Evolutionary conservation across 169 alveolate genomes (phyloP).

Genomic region (Cryptosporidium ryanae): DNA sequence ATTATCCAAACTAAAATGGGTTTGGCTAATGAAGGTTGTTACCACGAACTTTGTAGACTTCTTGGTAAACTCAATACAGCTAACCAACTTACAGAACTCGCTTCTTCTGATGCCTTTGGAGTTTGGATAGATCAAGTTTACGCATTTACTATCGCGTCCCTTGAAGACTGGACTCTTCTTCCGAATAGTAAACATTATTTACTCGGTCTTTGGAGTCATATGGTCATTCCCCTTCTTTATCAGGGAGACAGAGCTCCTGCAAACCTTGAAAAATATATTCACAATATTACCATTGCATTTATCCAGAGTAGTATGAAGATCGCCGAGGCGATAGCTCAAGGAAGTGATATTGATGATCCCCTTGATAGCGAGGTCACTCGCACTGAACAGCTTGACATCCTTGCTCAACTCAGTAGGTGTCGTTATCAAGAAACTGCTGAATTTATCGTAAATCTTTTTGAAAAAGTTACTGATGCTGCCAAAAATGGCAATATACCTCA

Average conservation of each 20-base stretch:
- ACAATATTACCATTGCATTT: conserved; percentile 79
- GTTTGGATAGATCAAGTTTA: conserved; percentile 91
- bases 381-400: conserved; percentile 81
- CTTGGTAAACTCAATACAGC: conserved; percentile 92
- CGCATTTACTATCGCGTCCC: conserved; percentile 88
- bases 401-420: conserved; percentile 79
- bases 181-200: conserved; percentile 93
- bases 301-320: conserved; percentile 82
- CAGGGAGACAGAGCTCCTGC: conserved; percentile 86
- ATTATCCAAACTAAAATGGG: conserved; percentile 89
- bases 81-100: conserved; percentile 84
- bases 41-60: conserved; percentile 91
- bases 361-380: conserved; percentile 77
- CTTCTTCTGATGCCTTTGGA: conserved; percentile 80
- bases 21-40: conserved; percentile 88
- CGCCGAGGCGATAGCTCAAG: conserved; percentile 83
- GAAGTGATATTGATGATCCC: conserved; percentile 80
- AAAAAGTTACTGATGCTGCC: conserved; percentile 74
- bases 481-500: conserved; percentile 76
- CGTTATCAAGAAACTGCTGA: conserved; percentile 80
- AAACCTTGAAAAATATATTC: conserved; percentile 84
- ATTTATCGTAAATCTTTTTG: conserved; percentile 77
- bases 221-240: conserved; percentile 89
- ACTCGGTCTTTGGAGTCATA: conserved; percentile 92
- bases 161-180: conserved; percentile 87